Base-by-base conservation (phyloP, 2,329 filamentous ascomycete species). In the Fusarium abutilonis region DNA sequence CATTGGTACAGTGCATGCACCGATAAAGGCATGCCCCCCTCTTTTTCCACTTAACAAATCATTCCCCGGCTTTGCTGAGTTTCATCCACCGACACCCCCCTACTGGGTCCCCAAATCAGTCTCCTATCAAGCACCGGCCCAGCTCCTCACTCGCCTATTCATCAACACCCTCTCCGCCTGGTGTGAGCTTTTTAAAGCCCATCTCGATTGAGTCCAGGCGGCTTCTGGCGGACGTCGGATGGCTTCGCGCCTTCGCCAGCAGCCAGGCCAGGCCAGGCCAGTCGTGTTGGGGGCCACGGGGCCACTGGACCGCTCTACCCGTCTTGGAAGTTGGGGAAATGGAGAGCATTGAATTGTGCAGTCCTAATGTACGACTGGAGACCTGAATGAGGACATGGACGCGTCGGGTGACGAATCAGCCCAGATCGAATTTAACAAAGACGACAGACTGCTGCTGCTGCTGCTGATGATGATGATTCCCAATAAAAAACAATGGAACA, bases 381-480 rank as follows among this genome's bases (percentile, higher is more conserved):
- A 34, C 31, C 11, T 34, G 13, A 49, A 62, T 56, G 54, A 60
- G 62, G 50, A 63, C 64, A 64, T 60, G 56, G 35, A 57, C 46
- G 45, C 51, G 66, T 70, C 57, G 66, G 66, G 63, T 70, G 68
- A 70, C 66, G 60, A 54, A 70, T 70, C 68, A 70, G 68, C 57
- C 68, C 68, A 70, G 68, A 67, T 58, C 40, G 48, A 59, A 36
- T 52, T 56, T 54, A 48, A 29, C 39, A 58, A 63, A 60, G 44
- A 28, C 52, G 45, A 26, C 49, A 42, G 26, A 38, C 55, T 54
- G 19, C 19, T 19, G 19, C 19, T 19, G 19, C 19, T 19, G 39
- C 48, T 43, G 46, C 52, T 41, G 45, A 47, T 52, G 19, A 54
- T 41, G 48, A 50, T 52, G 19, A 40, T 55, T 61, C 42, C 59